Evolutionary conservation across 768 basidiomycete genomes (phyloP).

Genomic region (Trametes meyenii): DNA sequence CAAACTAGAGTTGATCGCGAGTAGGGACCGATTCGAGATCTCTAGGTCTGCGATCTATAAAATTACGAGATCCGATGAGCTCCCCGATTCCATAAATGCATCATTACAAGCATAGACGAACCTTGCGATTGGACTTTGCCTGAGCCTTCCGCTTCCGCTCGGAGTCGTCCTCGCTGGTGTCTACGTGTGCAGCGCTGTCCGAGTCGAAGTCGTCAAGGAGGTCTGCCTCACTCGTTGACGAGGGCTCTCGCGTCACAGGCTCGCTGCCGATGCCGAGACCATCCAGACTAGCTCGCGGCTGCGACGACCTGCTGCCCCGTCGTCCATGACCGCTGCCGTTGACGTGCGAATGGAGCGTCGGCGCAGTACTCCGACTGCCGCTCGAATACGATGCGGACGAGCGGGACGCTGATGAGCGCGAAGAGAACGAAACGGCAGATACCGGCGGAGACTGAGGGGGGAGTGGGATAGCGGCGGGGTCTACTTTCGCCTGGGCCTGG

Average conservation of each 20-base stretch:
- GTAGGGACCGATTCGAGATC: conserved; percentile 84
- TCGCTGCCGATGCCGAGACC: conserved; percentile 21
- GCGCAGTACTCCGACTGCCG: conserved; percentile 40
- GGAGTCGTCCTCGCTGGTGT: conserved; percentile 30
- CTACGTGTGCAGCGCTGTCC: conserved; percentile 2
- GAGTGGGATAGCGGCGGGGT: conserved; percentile 59
- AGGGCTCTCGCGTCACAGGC: conserved; percentile 9
- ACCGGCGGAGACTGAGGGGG: conserved; percentile 72
- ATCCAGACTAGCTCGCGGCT: conserved; percentile 25
- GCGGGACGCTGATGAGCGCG: conserved; percentile 65
- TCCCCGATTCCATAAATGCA: background rate
- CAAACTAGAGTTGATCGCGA: conserved; percentile 81
- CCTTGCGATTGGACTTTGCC: conserved; percentile 89
- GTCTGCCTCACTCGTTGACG: conserved; percentile 17
- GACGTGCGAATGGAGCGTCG: conserved; percentile 48
- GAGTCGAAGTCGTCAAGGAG: conserved; percentile 20
- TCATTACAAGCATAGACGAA: conserved; percentile 33
- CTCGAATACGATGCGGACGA: conserved; percentile 50
- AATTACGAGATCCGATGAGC: background rate
- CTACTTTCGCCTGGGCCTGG: conserved; percentile 43
- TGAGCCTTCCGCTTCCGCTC: conserved; percentile 64
- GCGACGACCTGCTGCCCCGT: conserved; percentile 35
- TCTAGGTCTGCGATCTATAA: conserved; percentile 87
- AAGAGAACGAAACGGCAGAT: conserved; percentile 77
- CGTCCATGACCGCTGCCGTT: conserved; percentile 26